Percentiles rank a stretch among this genome's conserved stretches.
Conservation (phyloP, 345 rosid species). For the Corymbia maculata region DNA sequence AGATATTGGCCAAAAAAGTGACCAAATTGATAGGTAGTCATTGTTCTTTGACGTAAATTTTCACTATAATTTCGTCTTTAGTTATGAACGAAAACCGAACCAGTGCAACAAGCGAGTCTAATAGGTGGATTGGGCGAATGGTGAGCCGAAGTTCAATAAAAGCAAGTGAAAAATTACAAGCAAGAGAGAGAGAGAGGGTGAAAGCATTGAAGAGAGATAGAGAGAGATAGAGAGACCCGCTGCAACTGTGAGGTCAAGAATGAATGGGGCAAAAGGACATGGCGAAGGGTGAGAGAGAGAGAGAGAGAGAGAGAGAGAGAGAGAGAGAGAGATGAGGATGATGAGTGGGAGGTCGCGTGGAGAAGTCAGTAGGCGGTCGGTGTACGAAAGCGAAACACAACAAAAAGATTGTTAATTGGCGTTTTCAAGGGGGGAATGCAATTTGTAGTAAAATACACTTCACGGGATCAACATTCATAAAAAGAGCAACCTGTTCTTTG, state of each 20-base stretch:
- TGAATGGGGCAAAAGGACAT: not conserved
- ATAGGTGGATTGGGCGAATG: not conserved
- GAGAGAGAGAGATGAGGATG: not conserved
- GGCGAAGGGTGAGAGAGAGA: too few species aligned
- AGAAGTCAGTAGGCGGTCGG: not conserved
- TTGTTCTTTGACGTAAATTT: not conserved
- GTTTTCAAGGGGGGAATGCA: not conserved
- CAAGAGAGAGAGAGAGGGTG: not conserved
- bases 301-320: not conserved
- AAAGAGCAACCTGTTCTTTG: not conserved
- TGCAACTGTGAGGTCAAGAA: not conserved
- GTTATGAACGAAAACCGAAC: not conserved
- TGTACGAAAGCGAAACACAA: not conserved
- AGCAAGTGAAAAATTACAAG: not conserved
- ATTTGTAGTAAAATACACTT: not conserved
- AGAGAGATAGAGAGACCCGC: not conserved
- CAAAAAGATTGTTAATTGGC: not conserved
- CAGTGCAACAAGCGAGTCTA: not conserved
- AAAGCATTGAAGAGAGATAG: not conserved
- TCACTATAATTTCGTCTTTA: not conserved
- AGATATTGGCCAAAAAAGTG: not conserved
- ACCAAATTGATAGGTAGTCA: not conserved
- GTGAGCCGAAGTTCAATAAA: not conserved
- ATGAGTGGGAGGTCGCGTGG: not conserved
- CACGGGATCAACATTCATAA: not conserved